phyloP scores from a whole-genome alignment of 805 yeast genomes.

The Saturnispora galanensis region DNA sequence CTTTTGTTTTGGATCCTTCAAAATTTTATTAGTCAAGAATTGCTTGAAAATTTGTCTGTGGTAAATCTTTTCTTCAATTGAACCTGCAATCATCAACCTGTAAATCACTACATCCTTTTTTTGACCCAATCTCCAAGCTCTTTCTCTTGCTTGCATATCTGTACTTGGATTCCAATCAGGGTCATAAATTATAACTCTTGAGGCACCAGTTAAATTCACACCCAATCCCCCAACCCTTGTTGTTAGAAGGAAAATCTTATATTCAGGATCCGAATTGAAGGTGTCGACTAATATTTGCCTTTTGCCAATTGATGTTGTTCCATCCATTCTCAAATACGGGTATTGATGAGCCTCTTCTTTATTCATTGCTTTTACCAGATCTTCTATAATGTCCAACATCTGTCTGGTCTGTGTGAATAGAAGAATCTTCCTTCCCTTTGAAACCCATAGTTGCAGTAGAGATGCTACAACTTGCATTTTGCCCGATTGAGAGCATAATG shows the following conservation, averaged over 20 bases:
- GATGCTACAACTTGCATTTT: constrained; percentile 84
- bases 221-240: constrained; percentile 97
- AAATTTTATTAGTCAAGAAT: constrained; percentile 80
- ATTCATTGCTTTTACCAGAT: constrained; percentile 40
- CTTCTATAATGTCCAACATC: constrained; percentile 82
- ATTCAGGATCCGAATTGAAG: constrained; percentile 54
- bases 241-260: constrained; percentile 67
- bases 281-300: constrained; percentile 75
- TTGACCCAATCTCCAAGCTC: constrained; percentile 97
- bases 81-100: constrained; percentile 85
- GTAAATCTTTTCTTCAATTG: constrained; percentile 93
- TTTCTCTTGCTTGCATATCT: constrained; percentile 90
- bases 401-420: constrained; percentile 91
- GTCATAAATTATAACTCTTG: constrained; percentile 85
- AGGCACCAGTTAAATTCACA: constrained; percentile 89
- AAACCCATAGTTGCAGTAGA: constrained; percentile 63
- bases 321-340: constrained; percentile 82
- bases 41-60: constrained; percentile 96
- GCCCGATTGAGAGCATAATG: constrained; percentile 48
- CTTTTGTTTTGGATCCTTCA: constrained; percentile 91
- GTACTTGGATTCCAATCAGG: constrained; percentile 99
- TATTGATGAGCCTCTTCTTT: constrained; percentile 23
- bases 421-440: constrained; percentile 67
- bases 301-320: constrained; percentile 69
- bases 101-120: constrained; percentile 86